Evolutionary conservation across 306 rosid genomes (phyloP).

Genomic region (Gastrolobium bilobum): DNA sequence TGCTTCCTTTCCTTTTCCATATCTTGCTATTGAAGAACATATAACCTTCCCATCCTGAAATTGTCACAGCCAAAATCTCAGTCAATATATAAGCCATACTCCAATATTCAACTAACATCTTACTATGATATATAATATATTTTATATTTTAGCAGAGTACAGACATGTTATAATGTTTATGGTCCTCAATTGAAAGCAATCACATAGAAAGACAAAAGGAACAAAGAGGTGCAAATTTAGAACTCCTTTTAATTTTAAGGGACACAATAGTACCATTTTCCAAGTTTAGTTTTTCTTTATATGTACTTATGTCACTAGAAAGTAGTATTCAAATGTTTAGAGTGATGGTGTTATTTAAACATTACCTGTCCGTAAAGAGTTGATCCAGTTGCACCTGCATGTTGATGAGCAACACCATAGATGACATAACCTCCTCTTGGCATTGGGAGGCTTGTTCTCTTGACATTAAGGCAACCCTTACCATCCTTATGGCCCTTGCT

Average conservation of each 20-base stretch:
- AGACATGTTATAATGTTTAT: not conserved
- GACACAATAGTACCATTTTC: constrained; percentile 8
- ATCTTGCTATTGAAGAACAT: constrained; percentile 72
- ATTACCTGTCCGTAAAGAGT: constrained; percentile 73
- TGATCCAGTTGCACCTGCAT: constrained; percentile 68
- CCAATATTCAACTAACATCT: constrained; percentile 5
- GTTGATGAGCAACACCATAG: constrained; percentile 82
- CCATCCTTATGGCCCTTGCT: constrained; percentile 28
- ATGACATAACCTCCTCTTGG: constrained; percentile 66
- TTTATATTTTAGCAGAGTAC: too few species aligned
- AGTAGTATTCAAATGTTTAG: not conserved
- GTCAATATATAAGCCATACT: not conserved
- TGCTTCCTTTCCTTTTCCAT: constrained; percentile 72
- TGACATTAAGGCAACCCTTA: constrained; percentile 55
- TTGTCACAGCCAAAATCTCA: constrained; percentile 3
- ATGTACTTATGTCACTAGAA: not conserved
- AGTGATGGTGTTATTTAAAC: not conserved
- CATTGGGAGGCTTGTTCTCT: constrained; percentile 51
- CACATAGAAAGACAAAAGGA: not conserved
- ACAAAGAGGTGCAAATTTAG: not conserved
- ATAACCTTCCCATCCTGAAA: constrained; percentile 74
- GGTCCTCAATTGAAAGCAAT: not conserved
- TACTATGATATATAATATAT: not conserved
- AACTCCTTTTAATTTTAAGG: not conserved
- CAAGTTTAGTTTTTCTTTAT: not conserved